A percentile compares a stretch with the other conserved stretches of the same genome.
These are phyloP conservation scores for Potentilla sterilis DNA, from an alignment of 306 rosid genomes.

Conservation along the genomic window DNA sequence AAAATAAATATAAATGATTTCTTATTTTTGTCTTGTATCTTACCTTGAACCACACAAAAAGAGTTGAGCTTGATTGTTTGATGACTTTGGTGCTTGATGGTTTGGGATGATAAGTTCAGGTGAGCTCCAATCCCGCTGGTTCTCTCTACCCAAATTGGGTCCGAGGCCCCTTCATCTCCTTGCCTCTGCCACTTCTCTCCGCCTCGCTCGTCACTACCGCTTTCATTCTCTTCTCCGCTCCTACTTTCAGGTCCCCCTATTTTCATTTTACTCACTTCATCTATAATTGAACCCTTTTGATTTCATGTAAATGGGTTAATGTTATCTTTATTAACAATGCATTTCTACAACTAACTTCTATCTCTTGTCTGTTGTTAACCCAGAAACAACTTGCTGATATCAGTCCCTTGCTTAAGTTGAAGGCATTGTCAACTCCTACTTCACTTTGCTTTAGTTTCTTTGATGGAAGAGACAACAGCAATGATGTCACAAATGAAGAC, in stretches of 20 bases:
- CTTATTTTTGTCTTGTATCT: too few relatives aligned
- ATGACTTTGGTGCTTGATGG: too few relatives aligned
- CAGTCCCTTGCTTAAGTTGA: conserved; percentile 34
- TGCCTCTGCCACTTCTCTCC: conserved; percentile 61
- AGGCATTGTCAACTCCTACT: conserved; percentile 35
- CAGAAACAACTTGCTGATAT: conserved; percentile 49
- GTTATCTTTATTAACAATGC: neutral
- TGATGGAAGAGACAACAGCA: conserved; percentile 49
- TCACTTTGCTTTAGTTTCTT: conserved; percentile 56
- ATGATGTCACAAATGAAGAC: conserved; percentile 36
- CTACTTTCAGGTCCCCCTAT: conserved; percentile 46
- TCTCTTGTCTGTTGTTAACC: conserved; percentile 8
- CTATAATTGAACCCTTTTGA: neutral
- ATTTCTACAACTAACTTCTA: neutral
- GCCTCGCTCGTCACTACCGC: conserved; percentile 42
- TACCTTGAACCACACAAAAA: too few relatives aligned
- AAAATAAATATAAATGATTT: too few relatives aligned
- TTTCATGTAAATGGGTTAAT: neutral
- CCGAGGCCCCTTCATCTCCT: conserved; percentile 31
- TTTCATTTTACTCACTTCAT: neutral
- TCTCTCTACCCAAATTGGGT: conserved; percentile 25
- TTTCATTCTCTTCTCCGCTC: conserved; percentile 43
- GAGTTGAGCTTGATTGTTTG: too few relatives aligned
- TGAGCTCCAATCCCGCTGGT: neutral
- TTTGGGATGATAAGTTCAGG: neutral